Percentiles rank a stretch among this genome's conserved stretches.
Conservation (phyloP, 2,329 filamentous ascomycete genomes). For the Scorias spongiosa region DNA sequence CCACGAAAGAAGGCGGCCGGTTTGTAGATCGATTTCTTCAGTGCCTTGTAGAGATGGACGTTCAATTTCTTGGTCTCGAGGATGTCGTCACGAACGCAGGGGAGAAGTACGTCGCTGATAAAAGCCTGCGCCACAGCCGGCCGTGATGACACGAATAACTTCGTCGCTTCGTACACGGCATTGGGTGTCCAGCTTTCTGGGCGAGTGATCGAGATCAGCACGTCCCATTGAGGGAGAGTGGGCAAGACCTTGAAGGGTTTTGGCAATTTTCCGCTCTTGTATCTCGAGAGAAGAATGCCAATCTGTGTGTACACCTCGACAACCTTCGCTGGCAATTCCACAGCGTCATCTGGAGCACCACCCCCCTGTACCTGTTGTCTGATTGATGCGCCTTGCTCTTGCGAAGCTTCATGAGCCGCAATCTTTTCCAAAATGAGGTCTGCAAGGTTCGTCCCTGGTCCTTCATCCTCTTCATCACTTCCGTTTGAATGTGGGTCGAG, state of each 20-base stretch:
- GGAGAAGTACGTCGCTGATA: constrained; percentile 72
- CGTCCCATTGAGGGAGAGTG: constrained; percentile 81
- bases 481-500: constrained; percentile 44
- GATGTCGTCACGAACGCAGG: constrained; percentile 86
- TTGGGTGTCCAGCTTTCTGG: constrained; percentile 69
- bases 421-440: constrained; percentile 93
- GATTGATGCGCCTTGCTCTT: constrained; percentile 37
- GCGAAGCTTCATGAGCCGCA: constrained; percentile 67
- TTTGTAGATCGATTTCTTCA: constrained; percentile 89
- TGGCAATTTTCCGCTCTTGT: constrained; percentile 89
- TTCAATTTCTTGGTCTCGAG: constrained; percentile 89
- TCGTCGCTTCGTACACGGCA: constrained; percentile 74
- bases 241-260: constrained; percentile 97
- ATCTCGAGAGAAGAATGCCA: constrained; percentile 74
- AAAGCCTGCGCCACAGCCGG: constrained; percentile 70
- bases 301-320: constrained; percentile 91
- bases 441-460: constrained; percentile 58
- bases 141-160: constrained; percentile 79
- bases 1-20: constrained; percentile 95
- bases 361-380: constrained; percentile 38
- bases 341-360: constrained; percentile 56
- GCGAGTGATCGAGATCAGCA: constrained; percentile 68
- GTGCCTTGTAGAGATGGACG: constrained; percentile 81
- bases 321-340: constrained; percentile 79
- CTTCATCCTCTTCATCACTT: constrained; percentile 25